Percentiles rank a stretch among this genome's conserved stretches.
These are phyloP conservation scores for Aspergillus haitiensis DNA, from an alignment of 495 filamentous ascomycete genomes.

Conservation along the genomic window DNA sequence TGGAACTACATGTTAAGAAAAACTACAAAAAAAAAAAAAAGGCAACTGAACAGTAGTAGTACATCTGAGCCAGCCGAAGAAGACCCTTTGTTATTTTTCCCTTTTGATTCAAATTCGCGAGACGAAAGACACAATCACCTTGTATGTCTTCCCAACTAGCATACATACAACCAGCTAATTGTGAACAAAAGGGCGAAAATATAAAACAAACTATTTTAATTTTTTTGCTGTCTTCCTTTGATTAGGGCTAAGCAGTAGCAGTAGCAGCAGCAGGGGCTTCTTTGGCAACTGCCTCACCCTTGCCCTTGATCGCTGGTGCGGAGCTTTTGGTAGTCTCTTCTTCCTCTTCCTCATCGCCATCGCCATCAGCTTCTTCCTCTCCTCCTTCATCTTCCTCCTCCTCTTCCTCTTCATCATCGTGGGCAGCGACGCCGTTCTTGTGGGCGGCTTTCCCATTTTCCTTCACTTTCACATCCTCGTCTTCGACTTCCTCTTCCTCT, in stretches of 20 bases:
- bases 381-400: slow-evolving; percentile 36
- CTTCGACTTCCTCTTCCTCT: slow-evolving; percentile 36
- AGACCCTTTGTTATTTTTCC: too few species aligned
- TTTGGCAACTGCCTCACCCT: slow-evolving; percentile 48
- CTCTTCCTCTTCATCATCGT: slow-evolving; percentile 35
- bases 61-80: too few species aligned
- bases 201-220: not conserved
- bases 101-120: not conserved
- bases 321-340: slow-evolving; percentile 40
- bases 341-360: slow-evolving; percentile 30
- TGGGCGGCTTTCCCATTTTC: slow-evolving; percentile 33
- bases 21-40: too few species aligned
- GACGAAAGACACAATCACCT: not conserved
- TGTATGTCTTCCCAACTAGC: not conserved
- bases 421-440: slow-evolving; percentile 29
- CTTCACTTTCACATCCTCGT: slow-evolving; percentile 33
- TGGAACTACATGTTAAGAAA: too few species aligned
- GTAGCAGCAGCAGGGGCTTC: slow-evolving; percentile 51
- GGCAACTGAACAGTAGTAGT: too few species aligned
- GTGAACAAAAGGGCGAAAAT: not conserved
- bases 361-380: slow-evolving; percentile 32
- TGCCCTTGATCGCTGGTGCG: slow-evolving; percentile 45
- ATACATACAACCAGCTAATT: not conserved
- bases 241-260: slow-evolving; percentile 37
- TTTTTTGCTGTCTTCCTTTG: not conserved